Percentiles rank a stretch among this genome's conserved stretches.
Evolutionary conservation across 306 rosid species (phyloP).

Genomic region (Boehmeria nivea): DNA sequence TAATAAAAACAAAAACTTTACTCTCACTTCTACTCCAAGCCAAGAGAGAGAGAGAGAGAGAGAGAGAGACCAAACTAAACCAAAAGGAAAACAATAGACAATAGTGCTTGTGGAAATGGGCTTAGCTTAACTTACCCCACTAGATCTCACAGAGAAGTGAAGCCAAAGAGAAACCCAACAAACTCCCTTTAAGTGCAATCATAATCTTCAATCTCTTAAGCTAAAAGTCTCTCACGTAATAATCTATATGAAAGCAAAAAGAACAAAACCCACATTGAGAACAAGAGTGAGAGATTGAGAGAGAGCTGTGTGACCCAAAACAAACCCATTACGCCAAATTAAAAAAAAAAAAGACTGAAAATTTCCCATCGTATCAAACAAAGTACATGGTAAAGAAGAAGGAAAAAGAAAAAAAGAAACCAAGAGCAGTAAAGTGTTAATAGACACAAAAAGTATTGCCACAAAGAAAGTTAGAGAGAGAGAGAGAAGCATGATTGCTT

Average conservation of each 20-base stretch:
- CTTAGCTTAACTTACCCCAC: constrained; percentile 38
- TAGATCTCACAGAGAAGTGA: constrained; percentile 71
- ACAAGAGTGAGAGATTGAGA: no score
- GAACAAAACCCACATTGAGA: constrained; percentile 23
- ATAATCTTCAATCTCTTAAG: constrained; percentile 48
- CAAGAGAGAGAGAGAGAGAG: constrained; percentile 11
- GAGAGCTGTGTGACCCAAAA: constrained; percentile 26
- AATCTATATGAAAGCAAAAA: no score
- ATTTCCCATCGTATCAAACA: constrained; percentile 20
- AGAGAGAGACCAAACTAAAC: neutral
- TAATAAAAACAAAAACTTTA: constrained; percentile 14
- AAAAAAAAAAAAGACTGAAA: neutral
- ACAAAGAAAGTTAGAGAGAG: neutral
- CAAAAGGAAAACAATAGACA: constrained; percentile 16
- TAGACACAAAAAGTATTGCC: constrained; percentile 23
- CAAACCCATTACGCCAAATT: no score
- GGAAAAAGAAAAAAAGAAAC: no score
- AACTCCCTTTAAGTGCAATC: constrained; percentile 41
- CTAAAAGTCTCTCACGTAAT: neutral
- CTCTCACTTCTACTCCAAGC: constrained; percentile 46
- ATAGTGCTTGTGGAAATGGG: constrained; percentile 16
- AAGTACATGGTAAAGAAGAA: constrained; percentile 20
- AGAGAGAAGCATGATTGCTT: constrained; percentile 8
- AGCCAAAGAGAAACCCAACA: constrained; percentile 43
- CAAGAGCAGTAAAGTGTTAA: constrained; percentile 25